Evolutionary conservation across 768 basidiomycete genomes (phyloP).

Genomic region (Dacryopinax spathularia): DNA sequence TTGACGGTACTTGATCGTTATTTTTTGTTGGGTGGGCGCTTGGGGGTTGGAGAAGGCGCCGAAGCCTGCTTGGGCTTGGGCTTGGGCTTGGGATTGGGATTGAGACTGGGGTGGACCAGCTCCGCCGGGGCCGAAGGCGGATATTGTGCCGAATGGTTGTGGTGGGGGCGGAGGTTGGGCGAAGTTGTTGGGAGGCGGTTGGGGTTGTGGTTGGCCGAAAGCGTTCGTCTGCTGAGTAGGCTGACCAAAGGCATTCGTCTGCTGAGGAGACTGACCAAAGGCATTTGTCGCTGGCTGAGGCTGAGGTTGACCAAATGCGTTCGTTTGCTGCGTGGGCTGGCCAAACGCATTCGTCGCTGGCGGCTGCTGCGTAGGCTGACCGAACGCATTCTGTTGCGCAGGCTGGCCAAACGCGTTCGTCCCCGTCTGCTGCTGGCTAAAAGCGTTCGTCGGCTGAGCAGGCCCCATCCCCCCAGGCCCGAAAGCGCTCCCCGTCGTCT

Average conservation of each 20-base stretch:
- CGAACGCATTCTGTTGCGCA: background rate
- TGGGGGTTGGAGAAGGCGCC: too few species aligned
- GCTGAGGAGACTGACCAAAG: background rate
- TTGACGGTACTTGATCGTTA: background rate
- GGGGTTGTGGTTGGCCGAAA: background rate
- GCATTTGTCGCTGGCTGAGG: background rate
- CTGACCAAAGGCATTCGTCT: background rate
- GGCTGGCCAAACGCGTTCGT: background rate
- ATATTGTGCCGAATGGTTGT: background rate
- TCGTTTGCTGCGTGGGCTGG: background rate
- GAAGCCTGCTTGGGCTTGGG: too few species aligned
- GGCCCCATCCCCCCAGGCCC: too few species aligned
- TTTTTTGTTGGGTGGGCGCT: background rate
- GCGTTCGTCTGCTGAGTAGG: background rate
- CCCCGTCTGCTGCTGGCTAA: background rate
- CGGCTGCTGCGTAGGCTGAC: background rate
- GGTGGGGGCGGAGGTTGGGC: background rate
- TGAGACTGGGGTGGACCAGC: background rate
- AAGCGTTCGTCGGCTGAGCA: background rate
- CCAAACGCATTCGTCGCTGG: background rate
- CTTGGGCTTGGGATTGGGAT: background rate
- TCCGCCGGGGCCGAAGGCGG: background rate
- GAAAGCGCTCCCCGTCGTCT: too few species aligned
- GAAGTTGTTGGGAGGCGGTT: background rate
- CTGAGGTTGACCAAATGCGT: background rate